phyloP scores from a whole-genome alignment of 768 basidiomycete species.

The Pulveroboletus sp. region DNA sequence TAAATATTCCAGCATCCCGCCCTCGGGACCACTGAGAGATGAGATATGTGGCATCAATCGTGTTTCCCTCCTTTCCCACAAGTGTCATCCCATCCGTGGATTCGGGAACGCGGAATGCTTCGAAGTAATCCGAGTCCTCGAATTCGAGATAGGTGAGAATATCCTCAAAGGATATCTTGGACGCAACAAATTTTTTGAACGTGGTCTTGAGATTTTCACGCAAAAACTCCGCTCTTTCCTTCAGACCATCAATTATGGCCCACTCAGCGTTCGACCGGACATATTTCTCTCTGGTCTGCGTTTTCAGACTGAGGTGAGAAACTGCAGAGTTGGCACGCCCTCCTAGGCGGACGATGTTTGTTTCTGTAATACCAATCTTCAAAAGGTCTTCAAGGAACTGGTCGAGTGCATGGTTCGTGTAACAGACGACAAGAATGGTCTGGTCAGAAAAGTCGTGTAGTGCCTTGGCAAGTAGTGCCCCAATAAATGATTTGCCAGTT shows the following conservation, averaged over 20 bases:
- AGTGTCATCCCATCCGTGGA: slow-evolving; percentile 41
- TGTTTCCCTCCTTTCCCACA: slow-evolving; percentile 40
- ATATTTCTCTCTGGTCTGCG: slow-evolving; percentile 28
- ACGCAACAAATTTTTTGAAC: slow-evolving; percentile 28
- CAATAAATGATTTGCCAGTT: slow-evolving; percentile 71
- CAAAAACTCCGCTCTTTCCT: slow-evolving; percentile 14
- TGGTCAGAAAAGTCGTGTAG: slow-evolving; percentile 43
- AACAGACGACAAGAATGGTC: slow-evolving; percentile 63
- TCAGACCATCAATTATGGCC: slow-evolving; percentile 38
- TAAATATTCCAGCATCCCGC: slow-evolving; percentile 41
- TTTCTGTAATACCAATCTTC: slow-evolving; percentile 50
- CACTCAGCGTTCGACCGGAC: slow-evolving; percentile 34
- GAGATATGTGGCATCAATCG: slow-evolving; percentile 38
- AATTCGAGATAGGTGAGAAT: slow-evolving; percentile 49
- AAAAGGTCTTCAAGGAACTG: slow-evolving; percentile 61
- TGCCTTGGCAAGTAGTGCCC: slow-evolving; percentile 57
- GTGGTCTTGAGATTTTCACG: slow-evolving; percentile 20
- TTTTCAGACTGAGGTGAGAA: slow-evolving; percentile 40
- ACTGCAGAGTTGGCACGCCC: slow-evolving; percentile 51
- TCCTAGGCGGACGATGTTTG: slow-evolving; percentile 48
- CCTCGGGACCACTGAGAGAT: slow-evolving; percentile 45
- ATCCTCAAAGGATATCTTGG: slow-evolving; percentile 20
- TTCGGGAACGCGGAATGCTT: slow-evolving; percentile 42
- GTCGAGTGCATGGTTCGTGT: slow-evolving; percentile 70
- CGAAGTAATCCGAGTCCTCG: slow-evolving; percentile 40